Base-by-base conservation (phyloP, 306 rosid species). In the Echinosophora koreensis region DNA sequence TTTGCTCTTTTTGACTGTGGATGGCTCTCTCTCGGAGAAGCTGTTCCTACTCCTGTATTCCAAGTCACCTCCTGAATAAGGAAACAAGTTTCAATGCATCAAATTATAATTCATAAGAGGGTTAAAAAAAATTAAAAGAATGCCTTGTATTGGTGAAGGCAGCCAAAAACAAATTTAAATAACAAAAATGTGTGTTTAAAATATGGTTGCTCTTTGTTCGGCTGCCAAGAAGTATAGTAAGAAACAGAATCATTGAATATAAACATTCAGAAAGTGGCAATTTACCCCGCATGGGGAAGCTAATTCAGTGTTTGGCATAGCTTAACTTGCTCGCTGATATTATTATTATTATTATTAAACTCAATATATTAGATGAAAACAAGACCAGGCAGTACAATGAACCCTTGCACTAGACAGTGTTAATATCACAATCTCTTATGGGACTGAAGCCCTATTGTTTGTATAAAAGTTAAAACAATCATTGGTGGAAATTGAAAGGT, bases 11-110 rank as follows among this genome's bases (percentile, higher is more conserved):
- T 91, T 93, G 84, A 90, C 84, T 65, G 97, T 88, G 85, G 88
- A 82, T 22, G 91, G 94, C 73, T 96, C 99, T 88, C 96, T 91
- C 85, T 93, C 99, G 71, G 99, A 91, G 86, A 96, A 92, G 85
- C 97, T 96, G 64, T 82, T 86, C 79, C 99, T 86, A 77, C 92
- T 85, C 81, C 94, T 85, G 79, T 77, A 96, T 68, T 88, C 93
- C 69, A 84, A 86, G 58, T 88, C 93, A 76, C 81, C 86, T 77
- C 94, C 98, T 96, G 90, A 74, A 86, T 69, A 80, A 84, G 51
- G 50, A 81, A 84, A 81, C 69, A 64, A 52, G 49, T 49, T 50
- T 55, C 49, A 90, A 60, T 34, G 44, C 78, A 84, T 81, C 74
- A 74, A 58, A 79, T 52, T 61, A 22, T 8, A 56, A 34, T 56